Conservation (phyloP, 495 filamentous ascomycete genomes). For the Penicillium verhagenii region DNA sequence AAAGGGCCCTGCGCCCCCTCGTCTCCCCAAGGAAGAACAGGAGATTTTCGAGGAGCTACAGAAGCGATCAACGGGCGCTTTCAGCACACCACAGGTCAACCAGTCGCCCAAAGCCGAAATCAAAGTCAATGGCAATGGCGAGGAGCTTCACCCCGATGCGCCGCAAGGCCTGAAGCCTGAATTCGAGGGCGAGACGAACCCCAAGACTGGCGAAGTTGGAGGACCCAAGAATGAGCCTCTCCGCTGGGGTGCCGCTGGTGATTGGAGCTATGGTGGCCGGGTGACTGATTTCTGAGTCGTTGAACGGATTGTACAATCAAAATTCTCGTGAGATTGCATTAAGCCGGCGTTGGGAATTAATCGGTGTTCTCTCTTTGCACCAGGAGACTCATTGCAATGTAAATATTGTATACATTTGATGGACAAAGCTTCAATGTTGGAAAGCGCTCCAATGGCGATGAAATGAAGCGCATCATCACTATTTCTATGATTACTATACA, state of each 20-base stretch:
- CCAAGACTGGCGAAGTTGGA: constrained; percentile 92
- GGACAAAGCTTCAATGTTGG: background rate
- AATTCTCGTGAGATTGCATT: background rate
- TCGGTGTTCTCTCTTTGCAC: constrained; percentile 43
- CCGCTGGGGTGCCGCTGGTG: constrained; percentile 75
- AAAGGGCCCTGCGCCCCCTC: constrained; percentile 69
- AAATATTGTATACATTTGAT: background rate
- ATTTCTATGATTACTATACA: too few relatives aligned
- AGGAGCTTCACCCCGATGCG: constrained; percentile 69
- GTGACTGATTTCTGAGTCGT: constrained; percentile 84
- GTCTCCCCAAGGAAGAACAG: constrained; percentile 84
- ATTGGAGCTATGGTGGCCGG: constrained; percentile 95
- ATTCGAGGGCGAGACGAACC: constrained; percentile 91
- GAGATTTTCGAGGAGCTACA: constrained; percentile 91
- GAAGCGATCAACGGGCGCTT: constrained; percentile 65
- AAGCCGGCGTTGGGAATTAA: background rate
- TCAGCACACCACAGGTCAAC: constrained; percentile 58
- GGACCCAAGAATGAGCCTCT: constrained; percentile 98
- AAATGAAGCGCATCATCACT: too few relatives aligned
- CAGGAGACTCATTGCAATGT: constrained; percentile 44
- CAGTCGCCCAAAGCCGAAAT: constrained; percentile 34
- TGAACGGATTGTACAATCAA: background rate
- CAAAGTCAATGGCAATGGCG: constrained; percentile 51
- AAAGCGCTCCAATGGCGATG: too few relatives aligned
- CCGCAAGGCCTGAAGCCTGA: constrained; percentile 77